Evolutionary conservation across 768 basidiomycete genomes (phyloP).

Genomic region (Melanogaster broomeanus): DNA sequence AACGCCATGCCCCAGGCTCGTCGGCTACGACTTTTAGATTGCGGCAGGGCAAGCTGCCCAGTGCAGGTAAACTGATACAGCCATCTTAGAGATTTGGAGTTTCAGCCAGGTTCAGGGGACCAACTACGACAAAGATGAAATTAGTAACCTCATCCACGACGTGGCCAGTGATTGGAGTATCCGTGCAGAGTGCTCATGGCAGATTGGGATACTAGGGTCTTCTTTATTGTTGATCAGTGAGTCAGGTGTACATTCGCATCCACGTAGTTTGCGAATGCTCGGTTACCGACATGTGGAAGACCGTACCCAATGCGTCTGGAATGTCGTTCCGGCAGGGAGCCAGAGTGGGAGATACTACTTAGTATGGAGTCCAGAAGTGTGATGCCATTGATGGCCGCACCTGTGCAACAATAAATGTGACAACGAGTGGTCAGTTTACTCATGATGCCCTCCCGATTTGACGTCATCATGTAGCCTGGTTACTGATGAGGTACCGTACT

Average conservation of each 20-base stretch:
- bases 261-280: conserved; percentile 57
- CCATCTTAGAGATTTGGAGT: no score
- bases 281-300: conserved; percentile 49
- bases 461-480: conserved; percentile 17
- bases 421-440: background rate
- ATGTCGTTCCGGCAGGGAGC: conserved; percentile 28
- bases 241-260: conserved; percentile 44
- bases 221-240: conserved; percentile 54
- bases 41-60: no score
- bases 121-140: conserved; percentile 40
- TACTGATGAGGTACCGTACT: conserved; percentile 35
- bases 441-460: background rate
- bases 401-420: conserved; percentile 10
- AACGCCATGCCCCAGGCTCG: no score
- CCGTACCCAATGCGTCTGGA: conserved; percentile 33
- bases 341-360: conserved; percentile 37
- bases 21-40: no score
- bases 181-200: conserved; percentile 38
- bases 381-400: conserved; percentile 39
- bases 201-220: conserved; percentile 40
- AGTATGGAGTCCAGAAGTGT: conserved; percentile 36
- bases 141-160: conserved; percentile 45
- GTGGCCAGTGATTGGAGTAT: no score
- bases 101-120: no score
- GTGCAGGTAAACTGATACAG: no score